Evolutionary conservation across 192 early-diverging fungal genomes (phyloP), one percentile per base, ranked within the genome.

Genomic region (Backusella tarrabulga): DNA sequence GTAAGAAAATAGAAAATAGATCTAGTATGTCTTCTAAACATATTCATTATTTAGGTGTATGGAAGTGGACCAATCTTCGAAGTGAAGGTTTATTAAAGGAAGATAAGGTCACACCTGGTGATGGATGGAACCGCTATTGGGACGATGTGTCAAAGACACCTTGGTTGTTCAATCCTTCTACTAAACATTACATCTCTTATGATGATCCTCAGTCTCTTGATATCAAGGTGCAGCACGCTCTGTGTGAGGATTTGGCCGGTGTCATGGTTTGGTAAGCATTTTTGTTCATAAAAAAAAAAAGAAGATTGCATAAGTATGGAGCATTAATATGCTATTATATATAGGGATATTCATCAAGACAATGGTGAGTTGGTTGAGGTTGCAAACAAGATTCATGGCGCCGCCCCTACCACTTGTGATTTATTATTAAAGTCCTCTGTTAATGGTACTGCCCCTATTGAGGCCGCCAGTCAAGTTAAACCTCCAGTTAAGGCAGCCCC

Each of bases 131-230:
- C 2, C 78, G 86, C 0, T 72, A 85, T 68, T 89, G 87, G 88
- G 89, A 92, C 74, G 73, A 84, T 21, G 67, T 70, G 67, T 74
- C 87, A 17, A 73, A 86, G 46, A 87, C 86, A 17, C 89, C 89
- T 38, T 88, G 89, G 84, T 74, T 85, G 74, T 88, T 87, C 50
- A 88, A 90, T 66, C 81, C 85, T 17, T 78, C 83, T 15, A 85
- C 85, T 74, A 88, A 89, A 52, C 83, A 86, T 8, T 95, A 90
- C 71, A 88, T 95, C 52, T 92, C 92, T 17, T 95, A 94, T 78
- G 94, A 95, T 73, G 94, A 95, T 78, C 83, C 87, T 26, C 77
- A 85, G 32, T 93, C 92, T 12, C 50, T 94, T 7, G 78, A 80
- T 6, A 75, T 81, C 44, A 95, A 95, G 75, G 87, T 91, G 12